A percentile compares a stretch with the other conserved stretches of the same genome.
These are phyloP conservation scores for Pichiaceae sp. DNA, from an alignment of 1,139 yeast genomes.

Conservation along the genomic window DNA sequence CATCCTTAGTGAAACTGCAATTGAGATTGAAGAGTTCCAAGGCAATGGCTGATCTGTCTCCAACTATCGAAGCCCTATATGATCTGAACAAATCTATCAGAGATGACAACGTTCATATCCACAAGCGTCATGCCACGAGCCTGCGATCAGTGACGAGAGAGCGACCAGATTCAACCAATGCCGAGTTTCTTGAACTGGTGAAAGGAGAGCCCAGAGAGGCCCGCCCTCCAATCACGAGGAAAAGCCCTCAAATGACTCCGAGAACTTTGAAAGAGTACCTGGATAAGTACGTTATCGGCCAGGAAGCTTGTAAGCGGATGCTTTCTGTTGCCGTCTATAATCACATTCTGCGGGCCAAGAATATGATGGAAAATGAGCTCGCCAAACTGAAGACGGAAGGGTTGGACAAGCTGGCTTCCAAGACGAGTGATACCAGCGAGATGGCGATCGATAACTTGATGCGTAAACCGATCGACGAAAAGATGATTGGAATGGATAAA, in stretches of 20 bases:
- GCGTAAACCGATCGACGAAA: slow-evolving; percentile 7
- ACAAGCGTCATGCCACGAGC: too few relatives aligned
- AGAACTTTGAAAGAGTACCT: slow-evolving; percentile 31
- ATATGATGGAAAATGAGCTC: slow-evolving; percentile 10
- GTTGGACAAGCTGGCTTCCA: slow-evolving; percentile 3
- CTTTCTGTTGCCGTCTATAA: slow-evolving; percentile 50
- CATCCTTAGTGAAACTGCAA: too few relatives aligned
- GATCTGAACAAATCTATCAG: slow-evolving; percentile 8
- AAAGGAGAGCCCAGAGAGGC: neutral
- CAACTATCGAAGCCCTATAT: slow-evolving; percentile 10
- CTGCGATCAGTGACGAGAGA: too few relatives aligned
- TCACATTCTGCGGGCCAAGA: slow-evolving; percentile 38
- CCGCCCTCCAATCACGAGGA: neutral
- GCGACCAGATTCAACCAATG: neutral
- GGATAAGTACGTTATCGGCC: slow-evolving; percentile 44
- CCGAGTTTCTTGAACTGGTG: neutral
- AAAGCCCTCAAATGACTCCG: slow-evolving; percentile 24
- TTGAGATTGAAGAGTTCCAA: too few relatives aligned
- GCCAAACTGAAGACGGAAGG: neutral
- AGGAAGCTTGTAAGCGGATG: slow-evolving; percentile 41
- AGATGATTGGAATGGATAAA: slow-evolving; percentile 30
- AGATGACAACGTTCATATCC: slow-evolving; percentile 10
- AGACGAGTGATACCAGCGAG: neutral
- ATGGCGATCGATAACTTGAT: slow-evolving; percentile 5
- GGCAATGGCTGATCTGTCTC: slow-evolving; percentile 6